Evolutionary conservation across 352 stramenopile genomes (phyloP).

Genomic region (Pythium chondricola): DNA sequence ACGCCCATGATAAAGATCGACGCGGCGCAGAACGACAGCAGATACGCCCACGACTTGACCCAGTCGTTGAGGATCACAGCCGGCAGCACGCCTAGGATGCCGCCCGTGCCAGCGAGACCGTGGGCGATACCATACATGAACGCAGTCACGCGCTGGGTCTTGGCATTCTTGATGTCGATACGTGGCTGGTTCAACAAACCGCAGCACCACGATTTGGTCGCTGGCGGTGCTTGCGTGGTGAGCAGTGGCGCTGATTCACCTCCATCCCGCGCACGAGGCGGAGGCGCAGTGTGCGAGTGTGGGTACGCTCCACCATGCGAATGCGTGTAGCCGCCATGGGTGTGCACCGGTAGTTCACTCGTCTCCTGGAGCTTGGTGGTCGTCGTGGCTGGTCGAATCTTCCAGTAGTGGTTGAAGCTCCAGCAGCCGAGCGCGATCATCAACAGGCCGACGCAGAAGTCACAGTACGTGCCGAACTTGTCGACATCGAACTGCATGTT

Average conservation of each 20-base stretch:
- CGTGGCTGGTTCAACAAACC: constrained; percentile 12
- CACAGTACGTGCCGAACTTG: constrained; percentile 38
- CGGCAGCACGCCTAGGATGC: constrained; percentile 68
- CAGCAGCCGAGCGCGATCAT: constrained; percentile 46
- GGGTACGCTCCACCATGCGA: constrained; percentile 2
- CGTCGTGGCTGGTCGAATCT: constrained; percentile 17
- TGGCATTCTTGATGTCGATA: constrained; percentile 23
- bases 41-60: constrained; percentile 57
- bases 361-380: no score
- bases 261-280: constrained; percentile 2
- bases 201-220: constrained; percentile 23
- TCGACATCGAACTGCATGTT: constrained; percentile 37
- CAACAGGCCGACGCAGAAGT: constrained; percentile 45
- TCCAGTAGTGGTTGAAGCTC: constrained; percentile 33
- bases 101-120: constrained; percentile 52
- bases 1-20: constrained; percentile 84
- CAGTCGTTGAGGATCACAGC: constrained; percentile 69
- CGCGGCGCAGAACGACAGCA: constrained; percentile 76
- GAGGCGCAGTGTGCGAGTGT: neutral
- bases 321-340: neutral
- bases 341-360: neutral
- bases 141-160: constrained; percentile 44
- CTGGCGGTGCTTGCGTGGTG: neutral
- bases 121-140: constrained; percentile 70
- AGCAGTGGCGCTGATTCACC: constrained; percentile 7